Base-by-base conservation (phyloP, 345 rosid genomes). In the Chamaenerion angustifolium region DNA sequence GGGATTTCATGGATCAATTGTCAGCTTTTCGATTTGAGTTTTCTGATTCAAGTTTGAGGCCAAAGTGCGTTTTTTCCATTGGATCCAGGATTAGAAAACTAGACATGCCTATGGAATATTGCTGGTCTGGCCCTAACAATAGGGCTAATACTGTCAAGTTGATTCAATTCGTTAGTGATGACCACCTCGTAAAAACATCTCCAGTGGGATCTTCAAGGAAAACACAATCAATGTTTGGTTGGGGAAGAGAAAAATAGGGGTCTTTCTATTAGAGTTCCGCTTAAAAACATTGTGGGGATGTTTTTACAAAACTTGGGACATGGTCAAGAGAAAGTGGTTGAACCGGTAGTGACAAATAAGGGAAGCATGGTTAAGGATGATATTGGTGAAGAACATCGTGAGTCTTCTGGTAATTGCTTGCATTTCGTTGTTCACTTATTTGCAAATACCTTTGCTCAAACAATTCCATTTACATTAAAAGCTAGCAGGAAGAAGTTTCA, bases 371-470 rank as follows among this genome's bases (percentile, higher is more conserved):
- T 25, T 23, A 41, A 61, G 64, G 68, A 51, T 52, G 25, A 35
- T 48, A 71, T 67, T 46, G 69, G 63, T 53, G 76, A 68, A 1
- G 79, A 53, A 16, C 14, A 71, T n/a, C n/a, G n/a, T 16, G 82
- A 60, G 55, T 75, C 93, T 65, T 80, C 93, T 56, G 40, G 63
- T 0, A 80, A 78, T 51, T 86, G 95, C 65, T 75, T 80, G 63
- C 81, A 76, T 63, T 86, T 86, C 73, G 83, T 86, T 0, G 72
- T 78, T 59, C 72, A 82, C 52, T 83, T 82, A 74, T 65, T 82
- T 77, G 75, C 82, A 17, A 76, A n/a, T n/a, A n/a, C n/a, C n/a
- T n/a, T n/a, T n/a, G n/a, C n/a, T n/a, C n/a, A n/a, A n/a, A n/a
- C n/a, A 76, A 64, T 80, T 49, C 85, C 85, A 12, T 55, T 58